A percentile compares a stretch with the other conserved stretches of the same genome.
Conservation (phyloP, 768 basidiomycete species). For the Tulasnella sp. region DNA sequence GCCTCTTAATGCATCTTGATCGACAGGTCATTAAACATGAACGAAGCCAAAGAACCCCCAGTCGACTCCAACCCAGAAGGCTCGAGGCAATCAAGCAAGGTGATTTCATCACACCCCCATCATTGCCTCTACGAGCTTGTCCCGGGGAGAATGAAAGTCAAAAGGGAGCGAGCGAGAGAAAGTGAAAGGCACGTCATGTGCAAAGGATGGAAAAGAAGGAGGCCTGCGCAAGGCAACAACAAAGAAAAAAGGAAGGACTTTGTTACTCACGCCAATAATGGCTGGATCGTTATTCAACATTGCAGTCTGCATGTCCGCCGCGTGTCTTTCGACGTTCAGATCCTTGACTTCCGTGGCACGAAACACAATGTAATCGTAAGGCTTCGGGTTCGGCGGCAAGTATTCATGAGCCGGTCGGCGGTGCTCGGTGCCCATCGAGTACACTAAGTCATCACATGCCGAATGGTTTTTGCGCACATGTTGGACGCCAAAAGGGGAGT, state of each 20-base stretch:
- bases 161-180: neutral
- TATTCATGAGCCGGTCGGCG: conserved; percentile 61
- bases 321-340: conserved; percentile 62
- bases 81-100: neutral
- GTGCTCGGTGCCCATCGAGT: conserved; percentile 83
- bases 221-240: neutral
- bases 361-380: conserved; percentile 88
- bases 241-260: too few relatives aligned
- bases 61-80: neutral
- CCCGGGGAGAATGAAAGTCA: neutral
- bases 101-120: neutral
- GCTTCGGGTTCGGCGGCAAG: conserved; percentile 77
- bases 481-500: neutral
- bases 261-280: conserved; percentile 63
- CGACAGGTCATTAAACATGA: neutral
- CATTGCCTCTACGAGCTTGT: neutral
- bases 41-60: neutral
- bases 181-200: neutral
- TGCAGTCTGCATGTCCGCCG: conserved; percentile 5
- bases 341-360: conserved; percentile 88
- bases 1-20: neutral
- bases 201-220: neutral
- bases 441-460: conserved; percentile 46
- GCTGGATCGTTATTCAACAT: conserved; percentile 70
- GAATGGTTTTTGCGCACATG: neutral